Conservation (phyloP, 306 rosid genomes). For the Cucumis melo region DNA sequence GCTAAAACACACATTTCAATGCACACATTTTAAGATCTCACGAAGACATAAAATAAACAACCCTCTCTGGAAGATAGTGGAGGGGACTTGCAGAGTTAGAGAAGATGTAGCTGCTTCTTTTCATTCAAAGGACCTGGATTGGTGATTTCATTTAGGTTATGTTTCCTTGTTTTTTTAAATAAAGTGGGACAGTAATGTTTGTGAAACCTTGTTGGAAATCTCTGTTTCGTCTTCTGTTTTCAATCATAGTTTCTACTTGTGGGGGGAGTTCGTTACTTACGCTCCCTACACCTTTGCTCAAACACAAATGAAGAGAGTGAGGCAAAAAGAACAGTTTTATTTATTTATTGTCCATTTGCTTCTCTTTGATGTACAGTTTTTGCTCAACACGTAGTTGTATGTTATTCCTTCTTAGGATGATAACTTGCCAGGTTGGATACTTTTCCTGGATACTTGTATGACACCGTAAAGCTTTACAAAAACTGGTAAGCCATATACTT, state of each 20-base stretch:
- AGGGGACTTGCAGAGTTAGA: background rate
- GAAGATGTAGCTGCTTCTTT: background rate
- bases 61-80: background rate
- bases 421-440: background rate
- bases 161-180: too few species aligned
- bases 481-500: background rate
- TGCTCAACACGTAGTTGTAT: background rate
- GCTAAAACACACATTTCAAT: too few species aligned
- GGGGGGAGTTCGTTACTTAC: background rate
- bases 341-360: background rate
- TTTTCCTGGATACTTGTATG: background rate
- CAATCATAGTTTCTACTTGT: background rate
- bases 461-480: background rate
- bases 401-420: background rate
- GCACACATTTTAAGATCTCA: background rate
- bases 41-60: background rate
- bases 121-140: background rate
- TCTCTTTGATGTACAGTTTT: background rate
- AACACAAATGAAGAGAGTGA: background rate
- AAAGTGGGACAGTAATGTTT: background rate
- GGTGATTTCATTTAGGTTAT: background rate
- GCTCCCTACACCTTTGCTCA: background rate
- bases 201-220: background rate
- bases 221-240: background rate
- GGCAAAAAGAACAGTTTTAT: background rate